Evolutionary conservation across 306 rosid genomes (phyloP), one percentile per base, ranked within the genome.

Genomic region (Sindora glabra): DNA sequence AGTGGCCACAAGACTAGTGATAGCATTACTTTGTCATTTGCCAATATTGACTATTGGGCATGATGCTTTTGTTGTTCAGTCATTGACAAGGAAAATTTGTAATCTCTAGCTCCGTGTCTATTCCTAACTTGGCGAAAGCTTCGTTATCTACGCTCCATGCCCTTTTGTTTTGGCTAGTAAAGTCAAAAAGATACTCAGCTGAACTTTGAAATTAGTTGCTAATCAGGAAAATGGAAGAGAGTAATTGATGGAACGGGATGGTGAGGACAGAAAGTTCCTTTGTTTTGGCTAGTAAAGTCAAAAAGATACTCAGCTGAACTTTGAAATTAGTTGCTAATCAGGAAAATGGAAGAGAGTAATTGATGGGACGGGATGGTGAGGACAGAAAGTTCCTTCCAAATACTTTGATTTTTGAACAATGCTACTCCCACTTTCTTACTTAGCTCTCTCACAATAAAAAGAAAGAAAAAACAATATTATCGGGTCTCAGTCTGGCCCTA

Each of bases 281-380:
- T n/a, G n/a, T n/a, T n/a, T n/a, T n/a, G n/a, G n/a, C n/a, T n/a
- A n/a, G n/a, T n/a, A n/a, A n/a, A n/a, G n/a, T n/a, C n/a, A n/a
- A n/a, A n/a, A n/a, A n/a, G n/a, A n/a, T n/a, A n/a, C n/a, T n/a
- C n/a, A n/a, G n/a, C n/a, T 48, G 56, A 29, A 48, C 50, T 69
- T 62, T 66, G 61, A 67, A 32, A 48, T 34, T 12, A 30, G 47
- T 47, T 37, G n/a, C 65, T 26, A 24, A 6, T 46, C 41, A 2
- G 54, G 51, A 48, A 65, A 46, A 41, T 27, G 70, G 74, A 15
- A 68, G 56, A 27, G 27, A 19, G 25, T 39, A 49, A 60, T 51
- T 51, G 60, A 48, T 67, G 74, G 41, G 33, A 49, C n/a, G 36
- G 58, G 34, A 48, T 25, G 29, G 19, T 37, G 32, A 37, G 37